Evolutionary conservation across 78 protist species (phyloP), one percentile per base, ranked within the genome.

Genomic region (Speleostelium caveatum): DNA sequence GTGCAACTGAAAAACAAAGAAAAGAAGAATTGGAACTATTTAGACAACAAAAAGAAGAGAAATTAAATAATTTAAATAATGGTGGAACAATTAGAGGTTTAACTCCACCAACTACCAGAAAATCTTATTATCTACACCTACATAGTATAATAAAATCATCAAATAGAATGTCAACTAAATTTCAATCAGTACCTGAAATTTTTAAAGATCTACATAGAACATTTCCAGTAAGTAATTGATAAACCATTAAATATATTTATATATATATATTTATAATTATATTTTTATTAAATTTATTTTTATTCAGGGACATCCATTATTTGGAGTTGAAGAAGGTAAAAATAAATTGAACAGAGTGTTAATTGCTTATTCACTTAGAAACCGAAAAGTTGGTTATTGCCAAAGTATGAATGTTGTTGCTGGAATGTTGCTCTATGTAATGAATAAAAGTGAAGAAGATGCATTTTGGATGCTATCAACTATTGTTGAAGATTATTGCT

Each of bases 361-460:
- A 33, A 36, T 49, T 19, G 96, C 96, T 0, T 95, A 92, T 32
- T 83, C 95, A 0, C 28, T 78, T 59, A 55, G 96, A 53, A 95
- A 95, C 39, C 26, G 88, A 33, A 75, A 60, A 10, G 96, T 96
- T 38, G 96, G 97, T 22, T 96, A 96, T 67, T 96, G 98, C 58
- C 98, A 96, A 74, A 55, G 90, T 55, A 93, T 96, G 96, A 96
- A 96, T 61, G 79, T 95, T 28, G 59, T 96, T 0, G 97, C 75
- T 5, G 98, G 94, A 2, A 32, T 90, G 21, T 69, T 96, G 2
- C 68, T 96, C 2, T 67, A 85, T 32, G 63, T 61, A 10, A 60
- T 94, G 59, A 77, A 75, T 38, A 62, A 51, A 0, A 69, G 69
- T 59, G 98, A 96, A 76, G 96, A 97, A 78, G 75, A 79, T 55